Evolutionary conservation across 2,329 filamentous ascomycete species (phyloP).

Genomic region (Pyricularia pennisetigena): DNA sequence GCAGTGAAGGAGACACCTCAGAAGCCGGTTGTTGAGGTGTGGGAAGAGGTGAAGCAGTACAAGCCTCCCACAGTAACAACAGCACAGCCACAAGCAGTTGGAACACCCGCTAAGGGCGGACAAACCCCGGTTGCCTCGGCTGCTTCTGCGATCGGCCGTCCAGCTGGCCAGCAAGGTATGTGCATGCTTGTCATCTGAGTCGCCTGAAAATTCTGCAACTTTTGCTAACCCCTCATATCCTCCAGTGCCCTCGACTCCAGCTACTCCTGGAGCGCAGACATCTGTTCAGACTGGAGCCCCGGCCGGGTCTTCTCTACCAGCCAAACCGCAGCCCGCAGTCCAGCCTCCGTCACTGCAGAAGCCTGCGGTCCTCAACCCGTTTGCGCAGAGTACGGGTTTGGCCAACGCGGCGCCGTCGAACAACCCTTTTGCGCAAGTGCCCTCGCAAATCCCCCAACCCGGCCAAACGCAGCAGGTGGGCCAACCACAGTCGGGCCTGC

Average conservation of each 20-base stretch:
- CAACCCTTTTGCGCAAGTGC: constrained; percentile 14
- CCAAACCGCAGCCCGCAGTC: constrained; percentile 5
- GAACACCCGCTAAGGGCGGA: neutral
- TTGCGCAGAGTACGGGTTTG: neutral
- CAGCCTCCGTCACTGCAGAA: neutral
- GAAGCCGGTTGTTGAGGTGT: constrained; percentile 76
- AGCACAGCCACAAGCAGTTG: neutral
- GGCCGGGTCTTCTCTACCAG: constrained; percentile 5
- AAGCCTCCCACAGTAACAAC: constrained; percentile 30
- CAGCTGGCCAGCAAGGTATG: neutral
- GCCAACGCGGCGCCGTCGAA: neutral
- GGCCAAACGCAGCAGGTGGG: constrained; percentile 8
- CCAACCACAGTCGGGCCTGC: constrained; percentile 7
- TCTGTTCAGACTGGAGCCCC: neutral
- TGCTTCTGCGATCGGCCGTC: constrained; percentile 3
- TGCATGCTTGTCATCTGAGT: neutral
- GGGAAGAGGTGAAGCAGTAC: constrained; percentile 65
- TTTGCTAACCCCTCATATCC: neutral
- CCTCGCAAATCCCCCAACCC: constrained; percentile 9
- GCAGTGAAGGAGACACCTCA: constrained; percentile 81
- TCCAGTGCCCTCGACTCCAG: neutral
- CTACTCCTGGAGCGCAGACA: neutral
- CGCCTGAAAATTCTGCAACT: neutral
- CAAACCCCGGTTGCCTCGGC: constrained; percentile 5
- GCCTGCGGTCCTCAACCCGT: neutral